Percentiles rank a stretch among this genome's conserved stretches.
phyloP scores from a whole-genome alignment of 305 asterid species.

The Fraxinus sp. region DNA sequence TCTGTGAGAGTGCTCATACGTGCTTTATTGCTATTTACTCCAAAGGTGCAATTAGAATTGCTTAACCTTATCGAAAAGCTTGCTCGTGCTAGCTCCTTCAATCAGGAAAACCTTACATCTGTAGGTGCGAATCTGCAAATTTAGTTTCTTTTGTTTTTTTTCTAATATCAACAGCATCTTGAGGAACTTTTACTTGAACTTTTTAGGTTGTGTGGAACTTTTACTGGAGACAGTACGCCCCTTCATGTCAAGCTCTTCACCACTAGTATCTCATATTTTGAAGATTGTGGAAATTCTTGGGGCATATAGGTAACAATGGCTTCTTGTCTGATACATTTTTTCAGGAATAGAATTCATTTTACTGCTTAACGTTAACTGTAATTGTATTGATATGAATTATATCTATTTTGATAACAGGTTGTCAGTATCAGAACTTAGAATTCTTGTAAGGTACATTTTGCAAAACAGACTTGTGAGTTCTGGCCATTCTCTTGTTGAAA shows the following conservation, averaged over 20 bases:
- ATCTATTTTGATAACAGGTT: constrained; percentile 59
- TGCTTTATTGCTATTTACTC: constrained; percentile 79
- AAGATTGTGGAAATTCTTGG: constrained; percentile 97
- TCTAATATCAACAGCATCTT: constrained; percentile 17
- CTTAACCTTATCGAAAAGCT: constrained; percentile 82
- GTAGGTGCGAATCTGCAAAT: constrained; percentile 63
- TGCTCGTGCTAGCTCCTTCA: constrained; percentile 83
- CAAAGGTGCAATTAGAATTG: constrained; percentile 94
- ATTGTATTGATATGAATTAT: constrained; percentile 20
- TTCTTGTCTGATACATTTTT: constrained; percentile 13
- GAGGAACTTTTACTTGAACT: constrained; percentile 25
- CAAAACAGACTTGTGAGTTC: constrained; percentile 71
- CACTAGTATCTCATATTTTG: constrained; percentile 71
- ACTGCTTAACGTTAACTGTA: constrained; percentile 4
- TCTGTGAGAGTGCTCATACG: constrained; percentile 89
- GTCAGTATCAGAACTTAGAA: constrained; percentile 81
- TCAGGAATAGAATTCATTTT: constrained; percentile 17
- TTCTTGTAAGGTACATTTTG: constrained; percentile 82
- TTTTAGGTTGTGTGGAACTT: constrained; percentile 95
- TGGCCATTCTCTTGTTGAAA: constrained; percentile 77
- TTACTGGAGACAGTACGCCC: constrained; percentile 90
- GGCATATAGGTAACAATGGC: constrained; percentile 65
- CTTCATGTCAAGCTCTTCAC: constrained; percentile 78
- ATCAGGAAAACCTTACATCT: constrained; percentile 94
- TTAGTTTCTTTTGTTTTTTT: constrained; percentile 13